A percentile compares a stretch with the other conserved stretches of the same genome.
These are phyloP conservation scores for Aspergillus sp. DNA, from an alignment of 2,329 filamentous ascomycete species.

Conservation along the genomic window DNA sequence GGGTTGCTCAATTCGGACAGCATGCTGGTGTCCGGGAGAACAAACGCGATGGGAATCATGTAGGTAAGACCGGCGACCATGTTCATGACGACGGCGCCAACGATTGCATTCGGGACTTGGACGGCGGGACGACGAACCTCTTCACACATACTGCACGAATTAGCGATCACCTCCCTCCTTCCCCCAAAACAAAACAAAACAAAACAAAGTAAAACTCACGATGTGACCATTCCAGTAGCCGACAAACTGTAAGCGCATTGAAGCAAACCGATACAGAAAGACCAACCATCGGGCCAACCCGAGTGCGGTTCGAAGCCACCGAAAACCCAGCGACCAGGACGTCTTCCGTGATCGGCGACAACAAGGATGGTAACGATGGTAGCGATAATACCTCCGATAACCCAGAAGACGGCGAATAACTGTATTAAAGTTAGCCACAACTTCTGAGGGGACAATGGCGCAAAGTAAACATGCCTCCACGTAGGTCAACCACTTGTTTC, in stretches of 20 bases:
- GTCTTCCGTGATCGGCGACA: slow-evolving; percentile 62
- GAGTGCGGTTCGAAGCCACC: slow-evolving; percentile 53
- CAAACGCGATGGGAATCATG: slow-evolving; percentile 66
- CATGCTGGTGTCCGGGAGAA: slow-evolving; percentile 58
- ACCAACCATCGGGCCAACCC: slow-evolving; percentile 64
- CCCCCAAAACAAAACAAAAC: not conserved
- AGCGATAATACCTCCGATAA: slow-evolving; percentile 54
- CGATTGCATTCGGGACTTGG: slow-evolving; percentile 63
- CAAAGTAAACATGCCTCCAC: slow-evolving; percentile 55
- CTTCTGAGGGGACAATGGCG: slow-evolving; percentile 1
- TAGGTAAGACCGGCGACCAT: slow-evolving; percentile 59
- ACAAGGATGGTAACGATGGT: slow-evolving; percentile 61
- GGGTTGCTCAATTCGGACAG: slow-evolving; percentile 64
- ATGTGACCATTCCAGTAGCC: slow-evolving; percentile 69
- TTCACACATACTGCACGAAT: slow-evolving; percentile 52
- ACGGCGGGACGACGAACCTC: slow-evolving; percentile 58
- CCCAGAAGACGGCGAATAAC: slow-evolving; percentile 71
- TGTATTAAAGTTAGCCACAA: slow-evolving; percentile 58
- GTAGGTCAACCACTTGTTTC: slow-evolving; percentile 48
- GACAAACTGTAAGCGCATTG: slow-evolving; percentile 64
- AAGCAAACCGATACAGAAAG: slow-evolving; percentile 62
- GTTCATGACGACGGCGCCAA: slow-evolving; percentile 58
- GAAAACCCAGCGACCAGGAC: slow-evolving; percentile 52
- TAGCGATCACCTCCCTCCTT: slow-evolving; percentile 5
- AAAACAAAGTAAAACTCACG: slow-evolving; percentile 44